These are phyloP conservation scores for Pulicaria dysenterica DNA, from an alignment of 129 eudicot genomes.

Conservation along the genomic window DNA sequence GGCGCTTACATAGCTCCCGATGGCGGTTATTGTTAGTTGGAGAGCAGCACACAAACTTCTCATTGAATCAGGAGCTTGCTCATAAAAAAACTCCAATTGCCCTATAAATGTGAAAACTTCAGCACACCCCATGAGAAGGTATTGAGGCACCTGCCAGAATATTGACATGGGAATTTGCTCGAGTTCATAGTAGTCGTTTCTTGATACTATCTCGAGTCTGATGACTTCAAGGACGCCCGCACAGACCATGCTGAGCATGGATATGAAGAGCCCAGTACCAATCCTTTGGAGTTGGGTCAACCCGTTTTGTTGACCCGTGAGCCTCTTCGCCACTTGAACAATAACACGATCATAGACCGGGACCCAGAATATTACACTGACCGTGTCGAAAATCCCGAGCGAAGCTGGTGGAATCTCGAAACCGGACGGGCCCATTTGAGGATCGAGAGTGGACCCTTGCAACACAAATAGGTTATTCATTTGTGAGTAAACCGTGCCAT, in stretches of 20 bases:
- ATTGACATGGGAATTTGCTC: constrained; percentile 52
- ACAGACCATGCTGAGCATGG: constrained; percentile 62
- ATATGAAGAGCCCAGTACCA: constrained; percentile 61
- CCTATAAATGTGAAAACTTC: constrained; percentile 72
- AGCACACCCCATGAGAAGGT: constrained; percentile 65
- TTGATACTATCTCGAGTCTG: constrained; percentile 47
- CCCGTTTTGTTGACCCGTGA: constrained; percentile 60
- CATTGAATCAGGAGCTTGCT: constrained; percentile 79
- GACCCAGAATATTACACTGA: constrained; percentile 67
- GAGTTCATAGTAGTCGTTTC: constrained; percentile 43
- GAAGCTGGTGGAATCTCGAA: constrained; percentile 68
- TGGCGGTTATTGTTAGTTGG: constrained; percentile 53
- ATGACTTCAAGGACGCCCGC: constrained; percentile 57
- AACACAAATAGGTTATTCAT: constrained; percentile 55
- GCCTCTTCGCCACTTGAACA: constrained; percentile 46
- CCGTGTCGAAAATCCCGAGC: constrained; percentile 47
- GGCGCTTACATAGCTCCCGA: constrained; percentile 67
- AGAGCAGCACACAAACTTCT: constrained; percentile 67
- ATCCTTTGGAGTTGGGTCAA: constrained; percentile 63
- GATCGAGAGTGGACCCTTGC: constrained; percentile 56
- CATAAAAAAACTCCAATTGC: constrained; percentile 72
- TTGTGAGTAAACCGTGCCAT: constrained; percentile 55
- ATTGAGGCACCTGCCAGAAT: constrained; percentile 82
- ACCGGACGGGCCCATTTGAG: constrained; percentile 39
- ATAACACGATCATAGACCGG: constrained; percentile 61